These are phyloP conservation scores for Gardenia jasminoides DNA, from an alignment of 257 asterid species.

Conservation along the genomic window DNA sequence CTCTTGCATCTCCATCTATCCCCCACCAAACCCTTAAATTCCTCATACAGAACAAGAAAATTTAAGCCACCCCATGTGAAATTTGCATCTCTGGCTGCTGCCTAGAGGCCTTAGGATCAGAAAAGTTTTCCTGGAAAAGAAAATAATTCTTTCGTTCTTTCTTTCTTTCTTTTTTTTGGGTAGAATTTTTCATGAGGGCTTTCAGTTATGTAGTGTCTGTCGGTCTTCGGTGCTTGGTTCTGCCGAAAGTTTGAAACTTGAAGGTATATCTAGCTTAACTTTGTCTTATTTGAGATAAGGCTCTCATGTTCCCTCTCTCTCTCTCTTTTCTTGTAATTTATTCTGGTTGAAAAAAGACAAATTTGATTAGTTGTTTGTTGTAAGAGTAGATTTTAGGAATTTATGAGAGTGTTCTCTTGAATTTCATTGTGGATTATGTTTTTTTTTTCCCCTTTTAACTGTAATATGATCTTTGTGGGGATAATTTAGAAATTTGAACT, in stretches of 20 bases:
- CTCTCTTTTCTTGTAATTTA: slow-evolving; percentile 1
- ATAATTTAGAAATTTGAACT: neutral
- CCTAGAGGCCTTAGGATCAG: slow-evolving; percentile 3
- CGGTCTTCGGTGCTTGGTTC: slow-evolving; percentile 13
- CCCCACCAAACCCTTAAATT: slow-evolving; percentile 19
- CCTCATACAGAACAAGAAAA: slow-evolving; percentile 11
- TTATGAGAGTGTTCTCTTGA: neutral
- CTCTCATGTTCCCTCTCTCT: slow-evolving; percentile 14
- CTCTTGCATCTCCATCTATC: slow-evolving; percentile 8
- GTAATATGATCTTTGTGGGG: slow-evolving; percentile 7
- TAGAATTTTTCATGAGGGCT: neutral
- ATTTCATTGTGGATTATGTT: neutral
- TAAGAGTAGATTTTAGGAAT: slow-evolving; percentile 2
- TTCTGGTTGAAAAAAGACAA: neutral
- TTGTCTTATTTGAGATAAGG: slow-evolving; percentile 25
- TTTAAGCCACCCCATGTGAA: slow-evolving; percentile 20
- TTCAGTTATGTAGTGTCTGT: slow-evolving; percentile 13
- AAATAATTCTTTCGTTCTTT: too few relatives aligned
- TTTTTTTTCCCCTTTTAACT: neutral
- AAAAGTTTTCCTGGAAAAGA: neutral
- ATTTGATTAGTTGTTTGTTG: neutral
- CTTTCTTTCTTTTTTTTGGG: neutral
- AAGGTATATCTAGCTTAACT: slow-evolving; percentile 15
- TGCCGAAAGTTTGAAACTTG: slow-evolving; percentile 19
- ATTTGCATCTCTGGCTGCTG: neutral